Evolutionary conservation across 2,329 filamentous ascomycete species (phyloP), one percentile per base, ranked within the genome.

Genomic region (Fusarium sp.): DNA sequence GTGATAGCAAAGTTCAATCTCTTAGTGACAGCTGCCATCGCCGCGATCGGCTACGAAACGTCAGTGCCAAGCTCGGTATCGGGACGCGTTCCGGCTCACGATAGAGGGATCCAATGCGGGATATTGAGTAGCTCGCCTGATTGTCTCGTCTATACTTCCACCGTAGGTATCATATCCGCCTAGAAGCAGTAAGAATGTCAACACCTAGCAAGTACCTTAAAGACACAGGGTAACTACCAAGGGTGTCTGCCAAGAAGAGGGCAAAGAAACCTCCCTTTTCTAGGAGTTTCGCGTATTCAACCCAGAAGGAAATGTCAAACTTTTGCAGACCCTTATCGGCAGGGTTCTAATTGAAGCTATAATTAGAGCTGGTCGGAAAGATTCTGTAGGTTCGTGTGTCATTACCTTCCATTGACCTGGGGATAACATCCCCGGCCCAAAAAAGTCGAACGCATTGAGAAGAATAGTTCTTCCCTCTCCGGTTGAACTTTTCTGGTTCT

Each of bases 21-120:
- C 14, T 62, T 61, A 0, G 64, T 67, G 16, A n/a, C 64, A 6
- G 64, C 64, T 14, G 64, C 64, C 64, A 67, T 67, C 0, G 64
- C 64, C 7, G 64, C 16, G 8, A 65, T 65, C 3, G 62, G 62
- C 52, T 65, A 7, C 5, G 1, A 13, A 29, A 11, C 7, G 2
- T 41, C 9, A 37, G 22, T 9, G 2, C 5, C 35, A 14, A 29
- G 10, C 3, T n/a, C 22, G 9, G 14, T 2, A 6, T 10, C 18
- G 24, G 14, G 4, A 31, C 3, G 9, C 1, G 3, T 11, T 14
- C 16, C 2, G 24, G 6, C 64, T 24, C 35, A 61, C 64, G 10
- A 66, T 66, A 24, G 56, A 45, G 3, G 64, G 64, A 6, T 66
- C 64, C 4, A 60, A 22, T 5, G 56, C 56, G 2, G 64, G 64